Percentiles rank a stretch among this genome's conserved stretches.
phyloP scores from a whole-genome alignment of 768 basidiomycete genomes.

The Boletus rubescentipes region DNA sequence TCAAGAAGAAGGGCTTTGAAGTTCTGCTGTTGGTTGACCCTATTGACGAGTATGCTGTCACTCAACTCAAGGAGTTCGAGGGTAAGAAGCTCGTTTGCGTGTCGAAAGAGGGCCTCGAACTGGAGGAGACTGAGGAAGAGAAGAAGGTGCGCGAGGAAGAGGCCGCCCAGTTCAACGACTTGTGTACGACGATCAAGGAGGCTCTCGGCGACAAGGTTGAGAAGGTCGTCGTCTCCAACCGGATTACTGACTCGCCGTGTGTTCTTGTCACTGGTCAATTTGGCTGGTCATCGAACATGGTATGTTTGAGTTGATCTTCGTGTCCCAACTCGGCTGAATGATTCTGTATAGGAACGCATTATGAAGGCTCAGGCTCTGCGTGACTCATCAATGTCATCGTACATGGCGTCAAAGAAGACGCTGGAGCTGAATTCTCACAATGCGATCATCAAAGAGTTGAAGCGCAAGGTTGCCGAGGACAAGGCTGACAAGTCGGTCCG shows the following conservation, averaged over 20 bases:
- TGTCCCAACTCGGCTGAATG: background rate
- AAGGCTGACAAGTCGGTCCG: conserved; percentile 98
- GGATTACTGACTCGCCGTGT: conserved; percentile 94
- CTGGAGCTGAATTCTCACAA: conserved; percentile 93
- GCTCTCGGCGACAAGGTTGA: conserved; percentile 99
- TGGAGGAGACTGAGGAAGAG: conserved; percentile 98
- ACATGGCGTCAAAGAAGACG: conserved; percentile 99
- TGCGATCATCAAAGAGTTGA: conserved; percentile 94
- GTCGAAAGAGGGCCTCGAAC: conserved; percentile 98
- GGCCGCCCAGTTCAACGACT: conserved; percentile 75
- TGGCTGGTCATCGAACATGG: conserved; percentile 99
- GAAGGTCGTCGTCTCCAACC: conserved; percentile 98
- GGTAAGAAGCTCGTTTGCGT: conserved; percentile 97
- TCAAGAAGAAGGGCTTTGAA: conserved; percentile 99
- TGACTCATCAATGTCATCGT: conserved; percentile 96
- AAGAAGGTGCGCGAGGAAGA: conserved; percentile 89
- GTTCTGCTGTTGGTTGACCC: conserved; percentile 97
- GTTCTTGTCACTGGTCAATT: conserved; percentile 98
- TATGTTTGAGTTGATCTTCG: conserved; percentile 29
- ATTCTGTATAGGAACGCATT: conserved; percentile 71
- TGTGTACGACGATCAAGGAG: conserved; percentile 96
- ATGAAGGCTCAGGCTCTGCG: conserved; percentile 99
- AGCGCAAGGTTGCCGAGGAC: conserved; percentile 93
- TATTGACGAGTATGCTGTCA: conserved; percentile 98
- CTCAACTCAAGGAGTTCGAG: conserved; percentile 99